phyloP scores from a whole-genome alignment of 768 basidiomycete genomes.

The Naganishia vaughanmartiniae region DNA sequence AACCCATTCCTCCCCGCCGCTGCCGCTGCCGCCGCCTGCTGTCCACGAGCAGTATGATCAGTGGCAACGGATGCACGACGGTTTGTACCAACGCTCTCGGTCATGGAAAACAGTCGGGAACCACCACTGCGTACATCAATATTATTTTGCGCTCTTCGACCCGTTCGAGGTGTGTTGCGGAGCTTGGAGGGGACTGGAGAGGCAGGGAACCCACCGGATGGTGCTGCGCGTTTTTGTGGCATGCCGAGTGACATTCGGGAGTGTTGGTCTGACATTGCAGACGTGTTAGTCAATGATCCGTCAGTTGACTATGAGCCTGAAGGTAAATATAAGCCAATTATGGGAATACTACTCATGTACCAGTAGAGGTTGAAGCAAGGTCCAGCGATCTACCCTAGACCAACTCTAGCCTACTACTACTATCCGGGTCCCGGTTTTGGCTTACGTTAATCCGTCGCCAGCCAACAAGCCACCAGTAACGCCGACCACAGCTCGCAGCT shows the following conservation, averaged over 20 bases:
- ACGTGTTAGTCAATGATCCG: not conserved
- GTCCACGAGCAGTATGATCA: not conserved
- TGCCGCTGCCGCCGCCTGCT: not conserved
- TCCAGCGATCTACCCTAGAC: no score
- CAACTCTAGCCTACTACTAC: no score
- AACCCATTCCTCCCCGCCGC: not conserved
- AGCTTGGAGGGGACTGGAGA: slow-evolving; percentile 16
- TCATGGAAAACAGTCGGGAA: slow-evolving; percentile 6
- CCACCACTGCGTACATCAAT: not conserved
- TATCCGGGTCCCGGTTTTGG: no score
- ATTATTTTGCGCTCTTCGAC: not conserved
- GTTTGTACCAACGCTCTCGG: not conserved
- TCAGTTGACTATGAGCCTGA: not conserved
- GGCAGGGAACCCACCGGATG: slow-evolving; percentile 1
- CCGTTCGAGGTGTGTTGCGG: not conserved
- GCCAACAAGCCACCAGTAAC: no score
- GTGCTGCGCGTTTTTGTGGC: not conserved
- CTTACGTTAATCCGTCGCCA: no score
- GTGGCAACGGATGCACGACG: not conserved
- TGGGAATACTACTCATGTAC: no score
- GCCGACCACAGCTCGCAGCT: no score
- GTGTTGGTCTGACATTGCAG: not conserved
- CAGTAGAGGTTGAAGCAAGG: no score
- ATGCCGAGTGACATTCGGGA: not conserved
- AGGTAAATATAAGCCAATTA: no score